Evolutionary conservation across 345 rosid genomes (phyloP).

Genomic region (Acer negundo): DNA sequence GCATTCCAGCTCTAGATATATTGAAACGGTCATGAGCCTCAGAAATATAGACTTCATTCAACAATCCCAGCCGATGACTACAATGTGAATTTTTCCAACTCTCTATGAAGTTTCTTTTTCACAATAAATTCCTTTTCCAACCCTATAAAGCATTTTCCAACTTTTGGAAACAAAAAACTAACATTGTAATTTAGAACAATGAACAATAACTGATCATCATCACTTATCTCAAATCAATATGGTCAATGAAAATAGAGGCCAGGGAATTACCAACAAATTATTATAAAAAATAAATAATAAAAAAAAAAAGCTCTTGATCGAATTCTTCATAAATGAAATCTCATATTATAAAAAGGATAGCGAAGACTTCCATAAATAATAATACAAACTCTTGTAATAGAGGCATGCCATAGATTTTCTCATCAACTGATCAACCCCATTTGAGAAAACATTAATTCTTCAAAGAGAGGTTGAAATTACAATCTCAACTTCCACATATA

Average conservation of each 20-base stretch:
- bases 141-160: background rate
- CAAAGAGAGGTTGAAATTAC: background rate
- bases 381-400: constrained; percentile 8
- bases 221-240: background rate
- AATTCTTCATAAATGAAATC: constrained; percentile 1
- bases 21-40: background rate
- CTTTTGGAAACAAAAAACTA: constrained; percentile 19
- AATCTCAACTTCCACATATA: background rate
- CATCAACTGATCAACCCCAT: background rate
- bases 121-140: background rate
- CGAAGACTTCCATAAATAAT: background rate
- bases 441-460: background rate
- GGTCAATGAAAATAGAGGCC: background rate
- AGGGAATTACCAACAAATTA: too few relatives aligned
- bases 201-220: background rate
- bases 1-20: constrained; percentile 1
- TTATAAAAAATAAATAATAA: too few relatives aligned
- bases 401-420: constrained; percentile 5
- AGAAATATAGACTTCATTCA: background rate
- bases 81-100: background rate
- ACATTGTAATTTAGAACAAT: background rate
- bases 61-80: constrained; percentile 3
- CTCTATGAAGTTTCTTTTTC: background rate
- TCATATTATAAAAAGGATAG: background rate
- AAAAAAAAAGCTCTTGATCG: background rate